Base-by-base conservation (phyloP, 2,329 filamentous ascomycete genomes). In the Aureobasidium vineae region DNA sequence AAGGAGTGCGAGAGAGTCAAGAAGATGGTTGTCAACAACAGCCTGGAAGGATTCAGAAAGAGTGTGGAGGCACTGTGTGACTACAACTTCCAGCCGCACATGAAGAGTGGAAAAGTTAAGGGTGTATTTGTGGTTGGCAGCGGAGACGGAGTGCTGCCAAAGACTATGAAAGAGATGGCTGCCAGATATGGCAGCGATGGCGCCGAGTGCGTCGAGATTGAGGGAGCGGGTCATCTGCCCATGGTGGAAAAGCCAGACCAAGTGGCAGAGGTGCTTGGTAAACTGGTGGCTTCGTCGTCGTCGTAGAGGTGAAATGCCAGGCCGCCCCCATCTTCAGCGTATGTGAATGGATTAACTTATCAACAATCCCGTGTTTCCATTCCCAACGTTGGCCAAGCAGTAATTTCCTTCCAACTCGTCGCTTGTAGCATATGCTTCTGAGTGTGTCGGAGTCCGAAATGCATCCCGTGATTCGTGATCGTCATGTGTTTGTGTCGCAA, bases 151-250 rank as follows among this genome's bases (percentile, higher is more conserved):
- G 88, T 89, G 1, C 74, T 96, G 63, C 90, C 90, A 0, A 87
- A 88, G 79, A 89, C 88, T 4, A 96, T 96, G 91, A 86, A 88
- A 64, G 86, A 86, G 16, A 91, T 93, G 83, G 86, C 83, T 65
- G 81, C 77, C 0, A 75, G 79, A 21, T 75, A 91, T 49, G 88
- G 88, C 0, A 75, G 79, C 11, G 74, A 76, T 0, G 85, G 84
- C 0, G 84, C 83, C 0, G 82, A 85, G 67, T 82, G 92, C 70
- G 86, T 83, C 74, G 77, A 90, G 66, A 84, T 96, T 11, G 85
- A 90, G 0, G 79, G 83, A 10, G 87, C 91, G 0, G 92, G 92
- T 0, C 92, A 96, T 79, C 77, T 96, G 72, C 92, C 92, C 0
- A 96, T 96, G 90, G 87, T 87, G 56, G 92, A 96, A 78, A 84